Base-by-base conservation (phyloP, 2,329 filamentous ascomycete species). In the Teratosphaeria viscida region DNA sequence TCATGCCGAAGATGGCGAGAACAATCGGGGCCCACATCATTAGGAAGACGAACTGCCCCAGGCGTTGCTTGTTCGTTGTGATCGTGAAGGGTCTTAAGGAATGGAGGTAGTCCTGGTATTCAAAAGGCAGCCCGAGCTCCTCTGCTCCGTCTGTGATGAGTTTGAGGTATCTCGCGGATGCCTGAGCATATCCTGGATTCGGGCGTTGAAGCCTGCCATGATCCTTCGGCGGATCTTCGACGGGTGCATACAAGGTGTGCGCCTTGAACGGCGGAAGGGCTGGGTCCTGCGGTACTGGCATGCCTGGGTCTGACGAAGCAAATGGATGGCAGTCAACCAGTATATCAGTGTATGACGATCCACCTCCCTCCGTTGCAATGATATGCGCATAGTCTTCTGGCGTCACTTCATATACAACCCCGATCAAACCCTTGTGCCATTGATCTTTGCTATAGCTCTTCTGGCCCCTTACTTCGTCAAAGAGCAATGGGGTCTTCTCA, bases 371-470 rank as follows among this genome's bases (percentile, higher is more conserved):
- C 5, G 92, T 96, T 5, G 86, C 86, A 62, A 97, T 87, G 66
- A 99, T 96, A 61, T 83, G 88, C 6, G 85, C 82, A 71, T 89
- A 99, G 76, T 99, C 94, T 52, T 81, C 74, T 19, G 81, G 77
- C 0, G 91, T 96, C 34, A 97, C 90, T 76, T 97, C 92, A 76
- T 99, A 99, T 3, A 97, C 94, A 16, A 96, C 90, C 27, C 94
- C 94, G 49, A 96, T 83, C 2, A 99, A 81, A 4, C 90, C 89
- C 68, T 91, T 92, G 63, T 85, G 78, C 91, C 64, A 65, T 58
- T 76, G 77, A 57, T 82, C 77, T 67, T 83, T 82, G 66, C 81
- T 77, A 64, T 81, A 81, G 58, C 70, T 67, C 34, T 66, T 54
- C 39, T 59, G 56, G 60, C 53, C 53, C 11, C 56, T 14, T 5